These are phyloP conservation scores for Ceratorhiza oryzae-sativae DNA, from an alignment of 1,284 basidiomycete genomes.

Conservation along the genomic window DNA sequence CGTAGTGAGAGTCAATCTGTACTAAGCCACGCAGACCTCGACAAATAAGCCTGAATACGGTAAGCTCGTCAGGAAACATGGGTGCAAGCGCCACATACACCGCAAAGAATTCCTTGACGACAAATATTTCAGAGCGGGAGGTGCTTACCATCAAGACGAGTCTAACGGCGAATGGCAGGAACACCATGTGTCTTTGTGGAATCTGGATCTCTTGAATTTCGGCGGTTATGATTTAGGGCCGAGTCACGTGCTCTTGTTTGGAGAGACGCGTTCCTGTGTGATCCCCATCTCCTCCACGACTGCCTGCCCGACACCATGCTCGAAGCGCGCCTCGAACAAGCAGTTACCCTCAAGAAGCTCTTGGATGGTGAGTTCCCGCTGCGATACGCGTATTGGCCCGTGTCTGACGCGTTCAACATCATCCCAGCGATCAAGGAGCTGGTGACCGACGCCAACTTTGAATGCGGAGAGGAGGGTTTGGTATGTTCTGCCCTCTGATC, in stretches of 20 bases:
- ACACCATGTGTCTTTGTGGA: too few relatives aligned
- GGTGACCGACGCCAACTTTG: conserved; percentile 97
- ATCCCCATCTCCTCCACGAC: conserved; percentile 18
- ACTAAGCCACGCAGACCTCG: too few relatives aligned
- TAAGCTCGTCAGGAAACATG: too few relatives aligned
- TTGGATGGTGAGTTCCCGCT: conserved; percentile 73
- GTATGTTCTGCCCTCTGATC: conserved; percentile 52
- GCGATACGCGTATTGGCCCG: conserved; percentile 37
- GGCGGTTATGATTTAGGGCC: not conserved
- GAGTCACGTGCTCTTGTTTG: conserved; percentile 35
- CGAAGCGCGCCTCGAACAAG: conserved; percentile 87
- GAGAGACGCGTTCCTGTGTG: conserved; percentile 26
- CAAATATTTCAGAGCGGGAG: too few relatives aligned
- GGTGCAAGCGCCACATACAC: too few relatives aligned
- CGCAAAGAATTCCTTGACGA: too few relatives aligned
- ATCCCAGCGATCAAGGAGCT: conserved; percentile 92
- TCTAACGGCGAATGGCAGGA: too few relatives aligned
- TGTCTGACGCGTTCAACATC: conserved; percentile 21
- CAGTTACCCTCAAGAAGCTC: conserved; percentile 83
- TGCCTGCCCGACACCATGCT: conserved; percentile 65
- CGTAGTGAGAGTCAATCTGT: too few relatives aligned
- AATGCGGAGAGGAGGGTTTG: conserved; percentile 96
- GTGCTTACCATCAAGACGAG: too few relatives aligned
- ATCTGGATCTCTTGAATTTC: not conserved
- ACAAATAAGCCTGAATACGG: too few relatives aligned